phyloP scores from a whole-genome alignment of 805 yeast species.

The Wickerhamiella alocasiicola region DNA sequence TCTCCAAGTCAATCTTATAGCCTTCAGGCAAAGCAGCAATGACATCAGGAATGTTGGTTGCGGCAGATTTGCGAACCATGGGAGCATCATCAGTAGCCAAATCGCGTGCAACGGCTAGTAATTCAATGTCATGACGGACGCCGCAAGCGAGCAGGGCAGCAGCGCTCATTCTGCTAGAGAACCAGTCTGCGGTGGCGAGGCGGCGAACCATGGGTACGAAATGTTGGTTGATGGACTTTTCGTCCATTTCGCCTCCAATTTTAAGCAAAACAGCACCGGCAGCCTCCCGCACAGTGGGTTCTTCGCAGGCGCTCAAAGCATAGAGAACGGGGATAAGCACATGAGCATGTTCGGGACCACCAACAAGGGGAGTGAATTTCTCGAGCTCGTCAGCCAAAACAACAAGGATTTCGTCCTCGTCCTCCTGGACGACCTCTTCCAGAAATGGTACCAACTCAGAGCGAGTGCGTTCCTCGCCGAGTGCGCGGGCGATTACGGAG shows the following conservation, averaged over 20 bases:
- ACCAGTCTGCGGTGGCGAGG: conserved; percentile 86
- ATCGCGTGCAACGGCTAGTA: conserved; percentile 55
- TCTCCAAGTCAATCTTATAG: conserved; percentile 10
- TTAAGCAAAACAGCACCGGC: conserved; percentile 77
- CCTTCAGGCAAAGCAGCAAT: conserved; percentile 39
- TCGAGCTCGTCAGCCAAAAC: conserved; percentile 87
- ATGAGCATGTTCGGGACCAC: conserved; percentile 60
- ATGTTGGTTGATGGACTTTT: conserved; percentile 48
- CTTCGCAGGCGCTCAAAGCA: conserved; percentile 82
- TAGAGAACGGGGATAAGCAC: conserved; percentile 55
- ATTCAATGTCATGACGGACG: conserved; percentile 28
- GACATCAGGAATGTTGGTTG: conserved; percentile 63
- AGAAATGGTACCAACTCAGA: conserved; percentile 82
- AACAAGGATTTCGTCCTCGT: conserved; percentile 95
- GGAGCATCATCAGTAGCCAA: conserved; percentile 87
- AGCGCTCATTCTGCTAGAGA: conserved; percentile 79
- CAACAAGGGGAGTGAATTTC: conserved; percentile 74
- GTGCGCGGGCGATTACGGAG: conserved; percentile 86
- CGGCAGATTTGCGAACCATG: conserved; percentile 95
- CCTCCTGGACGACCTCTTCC: conserved; percentile 58
- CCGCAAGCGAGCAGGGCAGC: conserved; percentile 76
- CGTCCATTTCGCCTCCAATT: conserved; percentile 49
- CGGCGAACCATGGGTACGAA: conserved; percentile 68
- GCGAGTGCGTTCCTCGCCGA: conserved; percentile 88
- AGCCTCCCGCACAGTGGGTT: conserved; percentile 88